phyloP scores from a whole-genome alignment of 768 basidiomycete genomes.

The Suillus hirtellus region DNA sequence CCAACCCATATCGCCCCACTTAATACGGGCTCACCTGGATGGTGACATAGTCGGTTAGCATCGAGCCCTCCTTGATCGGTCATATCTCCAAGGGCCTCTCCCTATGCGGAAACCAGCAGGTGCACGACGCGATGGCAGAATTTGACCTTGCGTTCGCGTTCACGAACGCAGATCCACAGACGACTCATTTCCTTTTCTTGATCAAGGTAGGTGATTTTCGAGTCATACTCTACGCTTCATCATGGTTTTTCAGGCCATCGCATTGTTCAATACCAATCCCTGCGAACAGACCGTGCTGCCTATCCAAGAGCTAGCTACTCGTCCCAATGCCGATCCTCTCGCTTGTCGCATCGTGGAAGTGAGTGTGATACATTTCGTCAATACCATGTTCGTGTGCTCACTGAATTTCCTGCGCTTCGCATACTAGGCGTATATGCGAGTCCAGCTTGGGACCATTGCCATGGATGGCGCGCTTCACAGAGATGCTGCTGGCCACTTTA shows the following conservation, averaged over 20 bases:
- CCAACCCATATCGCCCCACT: not conserved
- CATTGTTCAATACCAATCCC: not conserved
- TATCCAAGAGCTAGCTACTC: not conserved
- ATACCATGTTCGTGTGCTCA: not conserved
- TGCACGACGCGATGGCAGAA: not conserved
- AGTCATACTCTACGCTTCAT: not conserved
- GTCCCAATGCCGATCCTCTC: not conserved
- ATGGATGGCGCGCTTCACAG: not conserved
- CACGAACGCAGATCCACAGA: not conserved
- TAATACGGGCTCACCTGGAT: not conserved
- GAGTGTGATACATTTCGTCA: not conserved
- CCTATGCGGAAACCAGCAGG: not conserved
- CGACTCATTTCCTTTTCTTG: not conserved
- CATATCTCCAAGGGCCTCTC: not conserved
- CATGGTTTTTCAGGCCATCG: not conserved
- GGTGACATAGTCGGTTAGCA: not conserved
- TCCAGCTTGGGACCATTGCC: not conserved
- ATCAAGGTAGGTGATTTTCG: not conserved
- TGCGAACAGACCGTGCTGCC: not conserved
- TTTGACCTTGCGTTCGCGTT: not conserved
- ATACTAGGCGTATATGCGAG: not conserved
- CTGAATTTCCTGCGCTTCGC: not conserved
- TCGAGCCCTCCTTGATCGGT: not conserved
- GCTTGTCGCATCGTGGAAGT: not conserved
- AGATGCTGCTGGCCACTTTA: not conserved